Evolutionary conservation across 371 early-diverging fungal species (phyloP).

Genomic region (Mortierella sp.): DNA sequence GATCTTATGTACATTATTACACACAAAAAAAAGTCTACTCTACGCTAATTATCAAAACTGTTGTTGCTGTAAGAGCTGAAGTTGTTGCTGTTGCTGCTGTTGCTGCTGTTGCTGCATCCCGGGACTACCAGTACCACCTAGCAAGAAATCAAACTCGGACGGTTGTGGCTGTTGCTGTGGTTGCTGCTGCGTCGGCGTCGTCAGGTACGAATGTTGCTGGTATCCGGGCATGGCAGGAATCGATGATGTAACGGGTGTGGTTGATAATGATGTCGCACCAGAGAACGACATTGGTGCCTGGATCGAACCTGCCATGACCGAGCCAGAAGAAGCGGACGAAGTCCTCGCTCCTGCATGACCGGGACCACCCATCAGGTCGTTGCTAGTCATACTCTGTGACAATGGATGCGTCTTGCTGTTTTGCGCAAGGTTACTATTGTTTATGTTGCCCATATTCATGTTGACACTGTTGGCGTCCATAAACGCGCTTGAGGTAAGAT

Average conservation of each 20-base stretch:
- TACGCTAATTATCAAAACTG: not conserved
- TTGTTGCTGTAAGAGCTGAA: slow-evolving; percentile 7
- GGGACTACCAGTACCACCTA: slow-evolving; percentile 6
- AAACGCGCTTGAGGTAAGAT: slow-evolving; percentile 4
- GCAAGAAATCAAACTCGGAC: slow-evolving; percentile 30
- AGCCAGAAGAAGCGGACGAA: not conserved
- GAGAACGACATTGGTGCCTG: not conserved
- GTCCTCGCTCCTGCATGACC: not conserved
- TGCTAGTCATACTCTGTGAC: slow-evolving; percentile 40
- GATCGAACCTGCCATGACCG: not conserved
- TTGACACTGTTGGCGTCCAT: slow-evolving; percentile 22
- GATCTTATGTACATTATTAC: slow-evolving; percentile 7
- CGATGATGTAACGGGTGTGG: not conserved
- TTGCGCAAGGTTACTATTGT: slow-evolving; percentile 6
- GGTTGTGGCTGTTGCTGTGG: slow-evolving; percentile 11
- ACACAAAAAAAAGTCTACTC: not conserved
- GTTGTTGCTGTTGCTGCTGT: not conserved
- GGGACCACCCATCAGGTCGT: slow-evolving; percentile 23
- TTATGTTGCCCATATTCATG: slow-evolving; percentile 8
- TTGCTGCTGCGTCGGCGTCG: not conserved
- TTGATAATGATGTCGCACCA: not conserved
- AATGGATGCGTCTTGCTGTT: slow-evolving; percentile 26
- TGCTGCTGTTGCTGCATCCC: slow-evolving; percentile 12
- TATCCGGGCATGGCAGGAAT: not conserved
- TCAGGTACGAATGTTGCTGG: slow-evolving; percentile 3